A percentile compares a stretch with the other conserved stretches of the same genome.
Conservation (phyloP, 2,329 filamentous ascomycete species). For the Ceratocystis eucalypticola region DNA sequence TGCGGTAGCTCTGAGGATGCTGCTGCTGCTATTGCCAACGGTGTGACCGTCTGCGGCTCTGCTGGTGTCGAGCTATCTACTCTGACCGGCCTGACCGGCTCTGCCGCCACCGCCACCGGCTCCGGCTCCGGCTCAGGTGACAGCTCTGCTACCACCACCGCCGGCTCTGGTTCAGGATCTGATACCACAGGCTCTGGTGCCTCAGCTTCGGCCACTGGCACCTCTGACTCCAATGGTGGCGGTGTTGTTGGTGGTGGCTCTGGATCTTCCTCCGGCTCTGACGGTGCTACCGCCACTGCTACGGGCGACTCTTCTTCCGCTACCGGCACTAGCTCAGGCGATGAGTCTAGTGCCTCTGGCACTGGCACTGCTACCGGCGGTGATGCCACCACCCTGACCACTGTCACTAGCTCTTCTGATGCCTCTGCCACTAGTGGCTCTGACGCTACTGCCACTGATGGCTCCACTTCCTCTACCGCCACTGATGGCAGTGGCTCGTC, state of each 20-base stretch:
- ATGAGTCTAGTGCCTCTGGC: slow-evolving; percentile 13
- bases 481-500: slow-evolving; percentile 16
- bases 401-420: slow-evolving; percentile 21
- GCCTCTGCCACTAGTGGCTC: slow-evolving; percentile 23
- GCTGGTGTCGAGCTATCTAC: slow-evolving; percentile 15
- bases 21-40: slow-evolving; percentile 29
- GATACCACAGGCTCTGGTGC: slow-evolving; percentile 9
- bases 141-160: background rate
- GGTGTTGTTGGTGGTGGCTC: background rate
- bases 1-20: slow-evolving; percentile 29
- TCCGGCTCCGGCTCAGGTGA: slow-evolving; percentile 15
- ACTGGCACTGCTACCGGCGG: slow-evolving; percentile 16
- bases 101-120: slow-evolving; percentile 21
- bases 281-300: background rate
- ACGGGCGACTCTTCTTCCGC: background rate
- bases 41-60: slow-evolving; percentile 28
- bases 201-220: slow-evolving; percentile 16
- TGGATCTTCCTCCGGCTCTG: slow-evolving; percentile 11
- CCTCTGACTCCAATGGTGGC: background rate
- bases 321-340: background rate
- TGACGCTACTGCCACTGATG: slow-evolving; percentile 24
- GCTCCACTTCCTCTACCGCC: background rate
- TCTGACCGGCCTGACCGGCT: slow-evolving; percentile 20
- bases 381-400: slow-evolving; percentile 21
- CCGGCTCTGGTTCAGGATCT: slow-evolving; percentile 17